Base-by-base conservation (phyloP, 2,329 filamentous ascomycete genomes). In the Epichloe hybrida region DNA sequence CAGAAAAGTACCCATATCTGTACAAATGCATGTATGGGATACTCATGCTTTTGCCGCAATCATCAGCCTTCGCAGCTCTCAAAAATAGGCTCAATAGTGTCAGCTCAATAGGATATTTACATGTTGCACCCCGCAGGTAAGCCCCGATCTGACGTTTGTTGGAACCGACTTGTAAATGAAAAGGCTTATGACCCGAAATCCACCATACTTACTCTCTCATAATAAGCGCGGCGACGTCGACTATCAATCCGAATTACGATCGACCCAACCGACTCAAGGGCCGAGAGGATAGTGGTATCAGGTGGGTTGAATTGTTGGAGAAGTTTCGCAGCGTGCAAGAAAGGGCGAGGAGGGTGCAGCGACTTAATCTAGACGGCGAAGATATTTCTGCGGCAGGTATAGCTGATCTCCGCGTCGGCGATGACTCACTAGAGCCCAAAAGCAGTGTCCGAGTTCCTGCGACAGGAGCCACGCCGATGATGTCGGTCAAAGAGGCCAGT, bases 11-110 rank as follows among this genome's bases (percentile, higher is more conserved):
- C 58, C 93, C 93, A 2, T 88, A 95, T 64, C 74, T 98, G 2
- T 97, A 98, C 74, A 96, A 96, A 70, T 98, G 93, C 68, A 80
- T 98, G 46, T 98, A 97, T 62, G 93, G 93, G 9, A 79, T 98
- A 44, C 75, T 98, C 50, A 98, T 98, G 93, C 83, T 98, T 17
- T 77, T 98, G n/a, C 93, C 93, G 0, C 93, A 98, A 69, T 97
- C 91, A 15, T 94, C 89, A 31, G 94, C 93, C 8, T 98, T 98
- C 69, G 93, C 90, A 31, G 91, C 93, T 2, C 74, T 98, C 52
- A 97, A 96, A 66, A 98, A 98, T 64, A 83, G 93, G 41, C 77
- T 98, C 48, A 97, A 97, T 68, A 95, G 88, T 67, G 93, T 98
- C 58, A 95, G 88, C 71, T 90, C 93, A 49, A 97, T 98, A 64